phyloP scores from a whole-genome alignment of 1,284 basidiomycete species.

The Chondrostereum purpureum region DNA sequence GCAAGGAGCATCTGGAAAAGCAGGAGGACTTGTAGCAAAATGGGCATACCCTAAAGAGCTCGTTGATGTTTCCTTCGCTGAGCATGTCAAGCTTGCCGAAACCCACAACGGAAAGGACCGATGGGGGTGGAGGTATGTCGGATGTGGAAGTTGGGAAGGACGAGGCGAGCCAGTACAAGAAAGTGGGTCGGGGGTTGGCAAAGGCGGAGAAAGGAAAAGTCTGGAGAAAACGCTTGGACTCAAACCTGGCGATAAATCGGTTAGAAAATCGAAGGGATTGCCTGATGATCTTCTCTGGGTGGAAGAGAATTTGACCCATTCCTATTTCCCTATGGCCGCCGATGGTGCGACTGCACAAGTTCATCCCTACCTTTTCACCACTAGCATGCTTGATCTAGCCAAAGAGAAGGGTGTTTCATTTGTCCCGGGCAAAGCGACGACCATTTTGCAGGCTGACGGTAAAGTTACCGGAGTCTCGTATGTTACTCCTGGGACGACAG shows the following conservation, averaged over 20 bases:
- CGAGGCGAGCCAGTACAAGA: slow-evolving; percentile 27
- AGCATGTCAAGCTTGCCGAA: slow-evolving; percentile 75
- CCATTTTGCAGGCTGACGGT: slow-evolving; percentile 32
- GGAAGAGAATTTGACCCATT: slow-evolving; percentile 48
- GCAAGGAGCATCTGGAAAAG: slow-evolving; percentile 83
- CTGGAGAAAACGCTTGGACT: slow-evolving; percentile 53
- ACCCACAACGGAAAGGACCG: slow-evolving; percentile 64
- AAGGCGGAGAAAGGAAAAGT: slow-evolving; percentile 34
- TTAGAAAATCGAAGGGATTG: slow-evolving; percentile 33
- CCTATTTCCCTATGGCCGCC: slow-evolving; percentile 57
- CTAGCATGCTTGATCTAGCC: slow-evolving; percentile 68
- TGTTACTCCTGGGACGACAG: slow-evolving; percentile 26
- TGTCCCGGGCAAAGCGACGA: slow-evolving; percentile 36
- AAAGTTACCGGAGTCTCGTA: slow-evolving; percentile 52
- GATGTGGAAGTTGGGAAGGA: slow-evolving; percentile 64
- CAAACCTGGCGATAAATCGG: slow-evolving; percentile 21
- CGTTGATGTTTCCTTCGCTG: slow-evolving; percentile 68
- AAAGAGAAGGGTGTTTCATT: slow-evolving; percentile 44
- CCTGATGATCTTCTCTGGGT: slow-evolving; percentile 64
- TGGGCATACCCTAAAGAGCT: slow-evolving; percentile 77
- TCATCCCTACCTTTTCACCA: slow-evolving; percentile 76
- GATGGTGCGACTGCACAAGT: slow-evolving; percentile 69
- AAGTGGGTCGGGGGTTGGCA: slow-evolving; percentile 22
- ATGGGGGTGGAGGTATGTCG: slow-evolving; percentile 79
- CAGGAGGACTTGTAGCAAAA: slow-evolving; percentile 85